A percentile compares a stretch with the other conserved stretches of the same genome.
Evolutionary conservation across 2,329 filamentous ascomycete species (phyloP).

Genomic region (Penicillium sp.): DNA sequence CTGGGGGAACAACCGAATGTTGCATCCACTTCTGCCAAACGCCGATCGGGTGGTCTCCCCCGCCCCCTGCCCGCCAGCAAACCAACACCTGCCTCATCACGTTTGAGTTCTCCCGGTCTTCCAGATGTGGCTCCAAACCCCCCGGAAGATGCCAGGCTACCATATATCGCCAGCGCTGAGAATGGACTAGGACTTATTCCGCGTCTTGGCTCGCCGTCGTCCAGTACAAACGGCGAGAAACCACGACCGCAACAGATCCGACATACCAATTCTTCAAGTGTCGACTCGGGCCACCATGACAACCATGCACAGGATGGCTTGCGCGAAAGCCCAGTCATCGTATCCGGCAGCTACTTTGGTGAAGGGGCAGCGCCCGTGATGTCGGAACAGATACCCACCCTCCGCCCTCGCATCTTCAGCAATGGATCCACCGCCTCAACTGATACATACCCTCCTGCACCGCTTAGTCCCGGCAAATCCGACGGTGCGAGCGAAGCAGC

Average conservation of each 20-base stretch:
- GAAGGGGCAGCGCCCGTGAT: slow-evolving; percentile 17
- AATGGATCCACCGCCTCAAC: slow-evolving; percentile 27
- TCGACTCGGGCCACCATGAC: slow-evolving; percentile 23
- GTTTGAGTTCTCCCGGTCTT: slow-evolving; percentile 26
- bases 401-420: slow-evolving; percentile 29
- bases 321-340: slow-evolving; percentile 26
- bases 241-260: slow-evolving; percentile 14
- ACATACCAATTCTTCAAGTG: slow-evolving; percentile 29
- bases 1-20: slow-evolving; percentile 16
- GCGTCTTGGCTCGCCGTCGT: slow-evolving; percentile 17
- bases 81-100: slow-evolving; percentile 22
- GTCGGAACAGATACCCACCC: slow-evolving; percentile 23
- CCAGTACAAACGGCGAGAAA: slow-evolving; percentile 15
- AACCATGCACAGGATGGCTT: slow-evolving; percentile 18
- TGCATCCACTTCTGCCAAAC: slow-evolving; percentile 15
- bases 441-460: slow-evolving; percentile 41
- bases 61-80: slow-evolving; percentile 19
- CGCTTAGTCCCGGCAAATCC: slow-evolving; percentile 45
- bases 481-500: slow-evolving; percentile 56
- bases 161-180: slow-evolving; percentile 19
- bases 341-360: slow-evolving; percentile 21
- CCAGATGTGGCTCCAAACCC: slow-evolving; percentile 20
- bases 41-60: slow-evolving; percentile 27
- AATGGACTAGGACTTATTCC: slow-evolving; percentile 15
- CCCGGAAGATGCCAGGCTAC: slow-evolving; percentile 18